Conservation (phyloP, 2,329 filamentous ascomycete species). For the Pseudogymnoascus sp. region DNA sequence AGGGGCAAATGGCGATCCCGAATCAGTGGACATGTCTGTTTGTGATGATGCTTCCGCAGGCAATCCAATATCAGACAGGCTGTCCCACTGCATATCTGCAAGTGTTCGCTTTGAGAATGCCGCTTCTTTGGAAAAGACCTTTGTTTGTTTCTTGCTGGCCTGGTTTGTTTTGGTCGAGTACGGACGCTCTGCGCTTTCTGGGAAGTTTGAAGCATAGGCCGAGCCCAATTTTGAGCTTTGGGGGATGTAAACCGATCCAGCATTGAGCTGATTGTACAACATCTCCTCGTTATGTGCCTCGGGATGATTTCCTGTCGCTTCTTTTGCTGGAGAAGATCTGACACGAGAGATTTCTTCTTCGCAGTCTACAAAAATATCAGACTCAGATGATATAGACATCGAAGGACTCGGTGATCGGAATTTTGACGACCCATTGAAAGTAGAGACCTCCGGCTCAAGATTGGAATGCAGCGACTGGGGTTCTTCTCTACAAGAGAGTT, state of each 20-base stretch:
- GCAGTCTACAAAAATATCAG: slow-evolving; percentile 1
- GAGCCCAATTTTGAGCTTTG: neutral
- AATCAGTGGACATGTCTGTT: neutral
- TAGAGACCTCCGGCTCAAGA: neutral
- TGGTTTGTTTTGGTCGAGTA: neutral
- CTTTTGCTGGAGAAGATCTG: neutral
- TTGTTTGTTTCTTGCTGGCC: neutral
- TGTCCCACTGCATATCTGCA: neutral
- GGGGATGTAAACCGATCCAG: neutral
- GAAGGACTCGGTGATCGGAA: neutral
- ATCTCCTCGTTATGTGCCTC: neutral
- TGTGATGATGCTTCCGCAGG: neutral
- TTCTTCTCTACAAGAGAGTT: neutral
- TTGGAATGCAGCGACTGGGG: neutral
- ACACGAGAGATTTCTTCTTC: neutral
- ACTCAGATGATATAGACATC: neutral
- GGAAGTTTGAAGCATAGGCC: neutral
- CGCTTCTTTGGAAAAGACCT: neutral
- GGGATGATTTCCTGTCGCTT: neutral
- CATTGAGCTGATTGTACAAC: neutral
- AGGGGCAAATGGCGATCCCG: neutral
- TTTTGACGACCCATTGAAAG: neutral
- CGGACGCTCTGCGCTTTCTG: neutral
- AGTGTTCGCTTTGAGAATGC: neutral
- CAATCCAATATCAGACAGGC: neutral